Conservation (phyloP, 2,329 filamentous ascomycete species). For the Ophiostoma tasmaniense region DNA sequence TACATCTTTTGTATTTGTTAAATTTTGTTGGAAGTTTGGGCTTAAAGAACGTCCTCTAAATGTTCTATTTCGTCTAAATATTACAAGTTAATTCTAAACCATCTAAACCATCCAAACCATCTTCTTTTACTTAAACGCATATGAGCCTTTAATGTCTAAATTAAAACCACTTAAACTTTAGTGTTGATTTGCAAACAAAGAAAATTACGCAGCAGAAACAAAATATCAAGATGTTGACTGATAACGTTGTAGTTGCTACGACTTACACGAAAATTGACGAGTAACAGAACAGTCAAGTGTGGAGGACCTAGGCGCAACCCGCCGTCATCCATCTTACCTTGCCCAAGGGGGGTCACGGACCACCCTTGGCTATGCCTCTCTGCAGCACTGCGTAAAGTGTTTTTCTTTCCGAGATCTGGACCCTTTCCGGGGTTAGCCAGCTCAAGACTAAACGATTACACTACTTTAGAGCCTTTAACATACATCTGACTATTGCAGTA, state of each 20-base stretch:
- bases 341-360: neutral
- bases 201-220: neutral
- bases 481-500: neutral
- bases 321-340: slow-evolving; percentile 6
- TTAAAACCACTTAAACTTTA: too few species aligned
- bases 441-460: neutral
- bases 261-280: neutral
- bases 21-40: too few species aligned
- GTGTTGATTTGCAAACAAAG: neutral
- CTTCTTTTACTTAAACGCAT: too few species aligned
- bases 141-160: neutral
- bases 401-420: neutral
- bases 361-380: neutral
- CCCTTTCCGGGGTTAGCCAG: neutral
- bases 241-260: neutral
- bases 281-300: neutral
- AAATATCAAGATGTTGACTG: neutral
- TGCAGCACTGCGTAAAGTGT: too few species aligned
- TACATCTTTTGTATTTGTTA: too few species aligned
- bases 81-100: too few species aligned
- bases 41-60: too few species aligned
- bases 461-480: neutral
- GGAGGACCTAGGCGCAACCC: neutral
- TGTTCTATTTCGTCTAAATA: too few species aligned
- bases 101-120: too few species aligned